A percentile compares a stretch with the other conserved stretches of the same genome.
Evolutionary conservation across 495 filamentous ascomycete genomes (phyloP).

Genomic region (Durotheca rogersii): DNA sequence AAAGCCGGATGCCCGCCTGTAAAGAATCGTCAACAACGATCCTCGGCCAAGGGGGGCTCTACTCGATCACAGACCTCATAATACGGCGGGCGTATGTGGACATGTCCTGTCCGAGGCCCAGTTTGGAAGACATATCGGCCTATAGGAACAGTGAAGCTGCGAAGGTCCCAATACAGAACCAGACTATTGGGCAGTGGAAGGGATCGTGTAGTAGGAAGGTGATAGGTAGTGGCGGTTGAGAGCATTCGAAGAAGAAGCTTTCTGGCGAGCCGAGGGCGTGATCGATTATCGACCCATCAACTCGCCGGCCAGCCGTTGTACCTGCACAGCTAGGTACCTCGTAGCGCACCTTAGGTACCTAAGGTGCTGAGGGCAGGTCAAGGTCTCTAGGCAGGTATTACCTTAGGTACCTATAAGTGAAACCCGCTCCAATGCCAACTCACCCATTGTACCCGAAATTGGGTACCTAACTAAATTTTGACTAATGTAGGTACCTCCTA

Average conservation of each 20-base stretch:
- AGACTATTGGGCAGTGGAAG: too few species aligned
- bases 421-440: neutral
- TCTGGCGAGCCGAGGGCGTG: too few species aligned
- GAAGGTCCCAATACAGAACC: too few species aligned
- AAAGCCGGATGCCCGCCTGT: constrained; percentile 7
- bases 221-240: too few species aligned
- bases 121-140: constrained; percentile 10
- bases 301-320: neutral
- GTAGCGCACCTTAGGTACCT: too few species aligned
- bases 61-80: constrained; percentile 6
- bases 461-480: too few species aligned
- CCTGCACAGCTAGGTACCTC: neutral
- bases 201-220: too few species aligned
- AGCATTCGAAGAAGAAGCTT: too few species aligned
- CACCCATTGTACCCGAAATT: neutral
- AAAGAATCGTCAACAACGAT: neutral
- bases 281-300: too few species aligned
- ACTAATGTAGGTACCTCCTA: neutral
- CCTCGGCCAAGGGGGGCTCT: neutral
- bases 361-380: too few species aligned
- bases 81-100: constrained; percentile 9
- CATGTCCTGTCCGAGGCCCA: neutral
- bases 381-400: neutral
- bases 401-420: neutral
- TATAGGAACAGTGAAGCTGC: neutral